phyloP scores from a whole-genome alignment of 352 stramenopile genomes.

The Thalassiosira hispida region DNA sequence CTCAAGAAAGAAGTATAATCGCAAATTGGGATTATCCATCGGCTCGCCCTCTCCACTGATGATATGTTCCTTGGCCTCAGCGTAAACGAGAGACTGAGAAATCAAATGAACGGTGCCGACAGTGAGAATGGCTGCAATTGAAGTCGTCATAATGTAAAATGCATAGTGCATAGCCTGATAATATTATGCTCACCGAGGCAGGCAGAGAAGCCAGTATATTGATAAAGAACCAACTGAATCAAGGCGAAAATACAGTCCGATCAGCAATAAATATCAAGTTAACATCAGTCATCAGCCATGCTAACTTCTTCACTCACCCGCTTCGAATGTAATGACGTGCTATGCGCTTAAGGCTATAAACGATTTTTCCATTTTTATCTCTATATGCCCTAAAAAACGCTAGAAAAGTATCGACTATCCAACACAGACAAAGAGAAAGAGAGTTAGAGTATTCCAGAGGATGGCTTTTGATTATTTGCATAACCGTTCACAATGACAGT shows the following conservation, averaged over 20 bases:
- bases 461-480: too few relatives aligned
- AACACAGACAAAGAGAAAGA: not conserved
- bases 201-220: slow-evolving; percentile 48
- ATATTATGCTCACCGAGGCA: slow-evolving; percentile 10
- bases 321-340: slow-evolving; percentile 37
- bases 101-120: not conserved
- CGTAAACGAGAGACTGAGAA: slow-evolving; percentile 5
- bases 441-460: not conserved
- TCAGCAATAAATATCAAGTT: too few relatives aligned
- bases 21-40: not conserved
- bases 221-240: slow-evolving; percentile 42
- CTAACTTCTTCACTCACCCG: slow-evolving; percentile 5
- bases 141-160: too few relatives aligned
- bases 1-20: slow-evolving; percentile 22
- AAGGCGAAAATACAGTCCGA: too few relatives aligned
- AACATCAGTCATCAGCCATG: too few relatives aligned
- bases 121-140: not conserved
- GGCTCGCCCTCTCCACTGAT: not conserved
- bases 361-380: slow-evolving; percentile 39
- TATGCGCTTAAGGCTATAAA: slow-evolving; percentile 54
- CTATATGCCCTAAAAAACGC: slow-evolving; percentile 63
- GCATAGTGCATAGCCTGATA: not conserved
- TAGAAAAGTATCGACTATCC: slow-evolving; percentile 62
- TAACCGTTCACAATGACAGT: too few relatives aligned
- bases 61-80: not conserved